A percentile compares a stretch with the other conserved stretches of the same genome.
Evolutionary conservation across 352 stramenopile genomes (phyloP).

Genomic region (Phytophthora gonapodyides): DNA sequence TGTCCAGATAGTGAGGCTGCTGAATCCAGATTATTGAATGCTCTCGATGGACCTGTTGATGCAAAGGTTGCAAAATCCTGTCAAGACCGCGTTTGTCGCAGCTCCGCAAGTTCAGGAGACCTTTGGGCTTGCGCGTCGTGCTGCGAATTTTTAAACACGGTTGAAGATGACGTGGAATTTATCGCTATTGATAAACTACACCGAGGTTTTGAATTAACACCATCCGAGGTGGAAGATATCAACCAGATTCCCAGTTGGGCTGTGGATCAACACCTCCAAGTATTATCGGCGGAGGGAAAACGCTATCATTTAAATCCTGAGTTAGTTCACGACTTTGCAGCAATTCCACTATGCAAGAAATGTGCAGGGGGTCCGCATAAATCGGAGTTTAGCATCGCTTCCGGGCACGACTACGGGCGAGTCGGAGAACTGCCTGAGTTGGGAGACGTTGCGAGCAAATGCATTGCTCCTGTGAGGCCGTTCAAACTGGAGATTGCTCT

Average conservation of each 20-base stretch:
- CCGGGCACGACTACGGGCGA: slow-evolving; percentile 9
- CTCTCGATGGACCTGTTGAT: slow-evolving; percentile 4
- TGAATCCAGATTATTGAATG: not conserved
- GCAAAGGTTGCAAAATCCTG: not conserved
- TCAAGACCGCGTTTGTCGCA: not conserved
- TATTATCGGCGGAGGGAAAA: not conserved
- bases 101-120: not conserved
- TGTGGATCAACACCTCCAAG: slow-evolving; percentile 1
- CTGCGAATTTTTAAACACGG: slow-evolving; percentile 17
- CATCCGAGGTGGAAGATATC: not conserved
- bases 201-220: not conserved
- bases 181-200: not conserved
- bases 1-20: too few relatives aligned
- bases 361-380: not conserved
- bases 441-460: slow-evolving; percentile 8
- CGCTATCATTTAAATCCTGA: slow-evolving; percentile 16
- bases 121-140: slow-evolving; percentile 10
- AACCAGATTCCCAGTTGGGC: not conserved
- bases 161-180: not conserved
- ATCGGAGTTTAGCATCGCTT: slow-evolving; percentile 12
- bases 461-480: not conserved
- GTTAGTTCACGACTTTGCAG: not conserved
- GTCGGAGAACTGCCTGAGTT: not conserved
- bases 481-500: not conserved
- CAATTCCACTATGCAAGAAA: slow-evolving; percentile 2